Evolutionary conservation across 2,329 filamentous ascomycete species (phyloP), one percentile per base, ranked within the genome.

Genomic region (Xylariaceae sp.): DNA sequence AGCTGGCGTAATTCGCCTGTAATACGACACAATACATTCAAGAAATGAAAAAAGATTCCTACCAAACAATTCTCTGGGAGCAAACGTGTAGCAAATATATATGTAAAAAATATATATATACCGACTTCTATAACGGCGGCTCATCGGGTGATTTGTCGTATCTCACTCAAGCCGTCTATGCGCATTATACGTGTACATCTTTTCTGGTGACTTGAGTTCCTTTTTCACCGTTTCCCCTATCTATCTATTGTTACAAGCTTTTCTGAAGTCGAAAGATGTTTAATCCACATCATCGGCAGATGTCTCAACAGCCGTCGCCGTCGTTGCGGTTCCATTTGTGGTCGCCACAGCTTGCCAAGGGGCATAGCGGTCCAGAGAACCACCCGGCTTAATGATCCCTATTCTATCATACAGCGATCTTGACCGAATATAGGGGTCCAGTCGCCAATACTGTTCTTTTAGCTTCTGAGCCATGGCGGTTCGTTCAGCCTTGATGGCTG

Each of bases 371-470:
- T 88, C 75, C 43, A 92, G 72, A 66, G 79, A 79, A 1, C 91
- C 91, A 8, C 77, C 83, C 0, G 77, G 72, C 56, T 81, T 74
- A 45, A 97, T 77, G 57, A 94, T 74, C 1, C 91, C 89, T 9
- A 79, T 80, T 57, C 94, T 82, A 70, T 99, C 94, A 64, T 96
- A 96, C 57, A 89, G 72, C n/a, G 85, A 88, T 65, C 86, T 80
- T 9, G 91, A 89, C 40, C 94, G 79, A 32, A 97, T 70, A 69
- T 92, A 95, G 0, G 90, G 90, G 72, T 99, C 94, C 50, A 96
- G 71, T 40, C 80, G 78, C 92, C 94, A 99, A 74, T 97, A 99
- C 63, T 88, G 88, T 47, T 80, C 77, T 58, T 79, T 79, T 63
- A 97, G 68, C 59, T 80, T 73, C 49, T 77, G 77, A 2, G 88